These are phyloP conservation scores for Balamuthia mandrillaris DNA, from an alignment of 208 protist genomes.

Conservation along the genomic window DNA sequence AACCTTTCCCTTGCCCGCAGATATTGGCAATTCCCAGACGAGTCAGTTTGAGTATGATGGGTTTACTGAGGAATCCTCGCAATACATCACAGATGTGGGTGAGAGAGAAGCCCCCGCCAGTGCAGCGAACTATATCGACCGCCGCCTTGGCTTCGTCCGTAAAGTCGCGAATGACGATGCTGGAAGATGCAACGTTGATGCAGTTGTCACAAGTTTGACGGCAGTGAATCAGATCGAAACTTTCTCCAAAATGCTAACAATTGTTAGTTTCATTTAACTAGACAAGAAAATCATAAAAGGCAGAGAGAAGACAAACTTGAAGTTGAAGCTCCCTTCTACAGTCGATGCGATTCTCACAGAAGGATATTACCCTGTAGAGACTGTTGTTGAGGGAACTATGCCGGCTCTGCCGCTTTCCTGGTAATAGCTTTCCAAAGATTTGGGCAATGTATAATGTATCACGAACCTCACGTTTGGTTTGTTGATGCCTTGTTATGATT, in stretches of 20 bases:
- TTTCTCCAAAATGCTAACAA: slow-evolving; percentile 18
- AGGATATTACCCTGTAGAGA: slow-evolving; percentile 13
- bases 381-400: slow-evolving; percentile 66
- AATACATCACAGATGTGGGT: too few species aligned
- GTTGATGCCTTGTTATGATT: slow-evolving; percentile 79
- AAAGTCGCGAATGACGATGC: neutral
- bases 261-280: neutral
- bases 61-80: neutral
- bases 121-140: too few species aligned
- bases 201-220: slow-evolving; percentile 28
- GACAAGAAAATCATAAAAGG: neutral
- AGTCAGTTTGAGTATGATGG: neutral
- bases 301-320: neutral
- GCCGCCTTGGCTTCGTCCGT: neutral
- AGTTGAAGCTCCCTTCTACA: slow-evolving; percentile 24
- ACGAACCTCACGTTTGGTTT: slow-evolving; percentile 94
- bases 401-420: slow-evolving; percentile 23
- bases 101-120: too few species aligned
- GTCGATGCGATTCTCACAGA: slow-evolving; percentile 27
- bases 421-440: slow-evolving; percentile 84
- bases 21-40: neutral
- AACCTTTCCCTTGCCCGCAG: neutral
- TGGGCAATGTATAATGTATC: slow-evolving; percentile 89
- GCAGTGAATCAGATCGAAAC: slow-evolving; percentile 17
- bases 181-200: neutral